Evolutionary conservation across 805 yeast species (phyloP).

Genomic region (Candida pseudofarinosa): DNA sequence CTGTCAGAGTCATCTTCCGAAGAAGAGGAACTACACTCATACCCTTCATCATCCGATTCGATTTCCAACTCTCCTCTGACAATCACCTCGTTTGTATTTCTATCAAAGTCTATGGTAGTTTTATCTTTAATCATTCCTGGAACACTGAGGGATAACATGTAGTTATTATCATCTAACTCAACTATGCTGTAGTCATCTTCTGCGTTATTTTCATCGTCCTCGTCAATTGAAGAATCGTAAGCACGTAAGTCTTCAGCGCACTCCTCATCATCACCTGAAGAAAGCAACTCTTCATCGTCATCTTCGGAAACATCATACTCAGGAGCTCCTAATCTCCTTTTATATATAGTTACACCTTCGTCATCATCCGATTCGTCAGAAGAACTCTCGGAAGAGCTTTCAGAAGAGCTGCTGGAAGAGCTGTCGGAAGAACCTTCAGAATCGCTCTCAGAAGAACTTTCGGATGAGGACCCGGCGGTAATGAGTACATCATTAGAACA

Average conservation of each 20-base stretch:
- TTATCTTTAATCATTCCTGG: constrained; percentile 40
- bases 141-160: constrained; percentile 38
- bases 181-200: constrained; percentile 38
- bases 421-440: neutral
- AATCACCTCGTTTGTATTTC: constrained; percentile 38
- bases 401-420: neutral
- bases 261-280: constrained; percentile 31
- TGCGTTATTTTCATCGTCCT: constrained; percentile 35
- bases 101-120: constrained; percentile 35
- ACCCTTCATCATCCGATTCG: constrained; percentile 13
- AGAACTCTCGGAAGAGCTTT: constrained; percentile 8
- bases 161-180: constrained; percentile 34
- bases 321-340: constrained; percentile 37
- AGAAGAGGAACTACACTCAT: constrained; percentile 10
- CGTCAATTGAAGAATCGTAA: constrained; percentile 29
- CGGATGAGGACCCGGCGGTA: neutral
- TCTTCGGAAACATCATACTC: constrained; percentile 22
- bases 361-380: constrained; percentile 28
- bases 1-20: constrained; percentile 11
- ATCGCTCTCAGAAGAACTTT: neutral
- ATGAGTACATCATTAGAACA: neutral
- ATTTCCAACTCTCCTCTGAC: constrained; percentile 33
- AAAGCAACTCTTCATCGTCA: constrained; percentile 11
- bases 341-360: constrained; percentile 42
- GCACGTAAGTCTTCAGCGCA: constrained; percentile 19